A percentile compares a stretch with the other conserved stretches of the same genome.
Conservation (phyloP, 2,329 filamentous ascomycete species). For the Aureobasidium sp. region DNA sequence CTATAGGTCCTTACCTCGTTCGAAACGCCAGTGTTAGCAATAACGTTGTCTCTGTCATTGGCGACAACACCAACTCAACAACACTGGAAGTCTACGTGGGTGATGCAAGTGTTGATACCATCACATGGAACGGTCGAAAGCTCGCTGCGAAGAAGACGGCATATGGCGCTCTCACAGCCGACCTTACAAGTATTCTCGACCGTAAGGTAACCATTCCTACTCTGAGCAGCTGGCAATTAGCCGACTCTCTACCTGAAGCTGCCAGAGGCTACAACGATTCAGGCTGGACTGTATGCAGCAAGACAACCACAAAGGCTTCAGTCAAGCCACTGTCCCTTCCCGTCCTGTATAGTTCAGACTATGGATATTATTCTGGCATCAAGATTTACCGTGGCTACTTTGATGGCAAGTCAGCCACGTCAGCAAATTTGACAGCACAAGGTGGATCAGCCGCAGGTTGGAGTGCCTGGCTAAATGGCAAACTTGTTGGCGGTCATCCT, state of each 20-base stretch:
- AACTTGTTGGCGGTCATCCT: conserved; percentile 47
- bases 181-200: conserved; percentile 19
- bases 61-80: conserved; percentile 29
- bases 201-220: conserved; percentile 30
- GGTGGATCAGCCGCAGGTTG: conserved; percentile 47
- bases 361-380: conserved; percentile 34
- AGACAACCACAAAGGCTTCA: conserved; percentile 27
- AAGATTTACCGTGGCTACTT: conserved; percentile 36
- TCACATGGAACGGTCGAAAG: conserved; percentile 31
- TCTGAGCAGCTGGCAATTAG: no score
- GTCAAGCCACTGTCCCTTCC: conserved; percentile 30
- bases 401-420: conserved; percentile 30
- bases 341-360: conserved; percentile 34
- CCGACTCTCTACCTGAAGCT: conserved; percentile 41
- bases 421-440: conserved; percentile 36
- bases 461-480: conserved; percentile 50
- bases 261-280: conserved; percentile 36
- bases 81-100: conserved; percentile 31
- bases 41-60: conserved; percentile 22
- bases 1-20: conserved; percentile 34
- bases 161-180: conserved; percentile 30
- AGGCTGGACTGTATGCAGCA: conserved; percentile 35
- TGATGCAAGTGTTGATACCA: conserved; percentile 25
- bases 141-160: conserved; percentile 24
- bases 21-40: conserved; percentile 30